These are phyloP conservation scores for Vitis hybrid DNA, from an alignment of 177 flowering plant genomes.

Conservation along the genomic window DNA sequence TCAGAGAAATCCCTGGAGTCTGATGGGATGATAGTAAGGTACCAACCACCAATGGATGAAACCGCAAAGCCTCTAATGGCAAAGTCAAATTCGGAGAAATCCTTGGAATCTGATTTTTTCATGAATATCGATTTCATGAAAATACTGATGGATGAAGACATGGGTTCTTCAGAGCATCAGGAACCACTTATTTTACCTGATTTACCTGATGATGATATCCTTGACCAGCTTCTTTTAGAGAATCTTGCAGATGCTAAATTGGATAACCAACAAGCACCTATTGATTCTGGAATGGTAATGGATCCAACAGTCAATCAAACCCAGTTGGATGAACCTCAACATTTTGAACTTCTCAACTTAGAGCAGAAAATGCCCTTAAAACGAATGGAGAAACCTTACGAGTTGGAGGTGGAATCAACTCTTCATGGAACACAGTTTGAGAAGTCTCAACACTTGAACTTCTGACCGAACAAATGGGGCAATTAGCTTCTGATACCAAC, in stretches of 20 bases:
- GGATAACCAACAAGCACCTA: not conserved
- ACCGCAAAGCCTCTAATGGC: constrained; percentile 28
- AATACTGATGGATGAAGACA: constrained; percentile 44
- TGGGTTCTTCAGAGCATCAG: constrained; percentile 32
- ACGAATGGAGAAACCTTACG: constrained; percentile 14
- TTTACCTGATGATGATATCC: constrained; percentile 36
- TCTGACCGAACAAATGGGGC: constrained; percentile 39
- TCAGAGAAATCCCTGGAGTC: constrained; percentile 29
- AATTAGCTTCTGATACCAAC: constrained; percentile 18
- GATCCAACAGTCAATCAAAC: constrained; percentile 15
- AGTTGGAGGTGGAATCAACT: constrained; percentile 5
- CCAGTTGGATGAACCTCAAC: constrained; percentile 5
- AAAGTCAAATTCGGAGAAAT: constrained; percentile 18
- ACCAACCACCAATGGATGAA: constrained; percentile 54
- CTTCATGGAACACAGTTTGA: constrained; percentile 7
- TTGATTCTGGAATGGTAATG: constrained; percentile 23
- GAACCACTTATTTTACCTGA: constrained; percentile 42
- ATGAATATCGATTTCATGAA: constrained; percentile 48
- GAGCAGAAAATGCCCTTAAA: not conserved
- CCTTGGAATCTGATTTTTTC: constrained; percentile 39
- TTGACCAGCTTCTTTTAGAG: constrained; percentile 59
- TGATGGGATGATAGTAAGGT: constrained; percentile 55
- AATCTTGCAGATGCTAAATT: constrained; percentile 12
- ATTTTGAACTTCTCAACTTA: constrained; percentile 9
- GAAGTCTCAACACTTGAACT: constrained; percentile 15